Evolutionary conservation across 305 asterid genomes (phyloP).

Genomic region (Euphrasia arctica): DNA sequence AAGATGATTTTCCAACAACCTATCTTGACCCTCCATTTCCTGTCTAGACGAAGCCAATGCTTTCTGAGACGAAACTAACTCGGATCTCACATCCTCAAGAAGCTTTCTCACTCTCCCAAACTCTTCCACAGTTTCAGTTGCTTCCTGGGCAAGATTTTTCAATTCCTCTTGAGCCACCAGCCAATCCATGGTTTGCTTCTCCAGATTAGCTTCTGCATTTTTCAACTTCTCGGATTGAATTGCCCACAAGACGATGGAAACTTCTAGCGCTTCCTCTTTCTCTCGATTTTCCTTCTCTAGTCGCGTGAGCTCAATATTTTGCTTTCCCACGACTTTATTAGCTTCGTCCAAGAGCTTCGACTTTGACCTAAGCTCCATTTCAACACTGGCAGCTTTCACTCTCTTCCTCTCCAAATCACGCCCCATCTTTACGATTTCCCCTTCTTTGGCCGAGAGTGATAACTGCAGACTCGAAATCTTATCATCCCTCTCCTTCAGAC

Average conservation of each 20-base stretch:
- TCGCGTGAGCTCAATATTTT: slow-evolving; percentile 63
- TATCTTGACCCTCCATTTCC: slow-evolving; percentile 55
- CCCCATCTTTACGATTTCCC: slow-evolving; percentile 57
- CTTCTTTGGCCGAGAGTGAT: slow-evolving; percentile 50
- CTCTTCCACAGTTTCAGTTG: slow-evolving; percentile 51
- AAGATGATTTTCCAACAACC: slow-evolving; percentile 50
- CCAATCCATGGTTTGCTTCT: slow-evolving; percentile 85
- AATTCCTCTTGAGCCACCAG: slow-evolving; percentile 61
- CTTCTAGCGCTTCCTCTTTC: slow-evolving; percentile 61
- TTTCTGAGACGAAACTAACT: slow-evolving; percentile 66
- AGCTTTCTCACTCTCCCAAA: slow-evolving; percentile 65
- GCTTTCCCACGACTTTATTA: slow-evolving; percentile 54
- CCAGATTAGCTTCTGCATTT: slow-evolving; percentile 55
- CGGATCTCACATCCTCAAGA: slow-evolving; percentile 66
- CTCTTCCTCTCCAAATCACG: slow-evolving; percentile 49
- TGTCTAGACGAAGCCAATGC: slow-evolving; percentile 54
- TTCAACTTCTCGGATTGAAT: slow-evolving; percentile 52
- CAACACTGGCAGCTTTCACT: slow-evolving; percentile 54
- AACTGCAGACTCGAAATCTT: slow-evolving; percentile 50
- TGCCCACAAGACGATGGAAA: slow-evolving; percentile 37
- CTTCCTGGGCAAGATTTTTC: slow-evolving; percentile 57
- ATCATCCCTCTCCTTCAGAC: slow-evolving; percentile 49
- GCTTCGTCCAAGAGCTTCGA: slow-evolving; percentile 59
- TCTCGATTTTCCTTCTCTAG: slow-evolving; percentile 49
- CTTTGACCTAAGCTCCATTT: slow-evolving; percentile 58